Base-by-base conservation (phyloP, 2,329 filamentous ascomycete species). In the Didymella keratinophila region DNA sequence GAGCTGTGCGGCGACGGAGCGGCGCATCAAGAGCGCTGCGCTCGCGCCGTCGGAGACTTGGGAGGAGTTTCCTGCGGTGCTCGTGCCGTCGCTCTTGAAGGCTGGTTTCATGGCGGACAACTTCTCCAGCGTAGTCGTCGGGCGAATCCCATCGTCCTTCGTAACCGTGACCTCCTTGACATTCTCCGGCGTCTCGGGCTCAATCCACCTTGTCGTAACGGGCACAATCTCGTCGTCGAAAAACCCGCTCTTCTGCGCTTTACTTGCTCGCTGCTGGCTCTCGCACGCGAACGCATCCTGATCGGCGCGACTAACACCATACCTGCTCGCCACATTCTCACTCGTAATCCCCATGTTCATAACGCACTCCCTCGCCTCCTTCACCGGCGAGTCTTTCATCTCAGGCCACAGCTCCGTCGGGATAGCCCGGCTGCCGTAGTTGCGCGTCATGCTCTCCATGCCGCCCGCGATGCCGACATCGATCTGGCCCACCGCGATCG, bases 371-470 rank as follows among this genome's bases (percentile, higher is more conserved):
- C 85, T 81, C 3, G 91, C 90, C 63, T 96, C 88, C 70, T 89
- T 83, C 10, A 85, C 83, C 1, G 79, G 78, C 3, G 84, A 87
- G 1, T 89, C 84, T 68, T 81, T 86, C 60, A 97, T 79, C 50
- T 85, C 87, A 0, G 89, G 87, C 92, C 92, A 97, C 11, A 92
- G 78, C 63, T 92, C 86, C 0, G 87, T 88, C 0, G 93, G 93
- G 42, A 97, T 95, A n/a, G 93, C 93, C 56, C 87, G 82, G 25
- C 82, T 87, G 50, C 89, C 93, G 78, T 97, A 97, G 79, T 97
- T 97, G 65, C 89, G 81, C 63, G 92, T 96, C 93, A 97, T 97
- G 79, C 90, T 94, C 84, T 97, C 93, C 91, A 96, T 97, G 28
- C 93, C 93, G 2, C 91, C 93, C 10, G 88, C 93, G 61, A 97